These are phyloP conservation scores for Apiospora saccharicola DNA, from an alignment of 2,329 filamentous ascomycete genomes.

Conservation along the genomic window DNA sequence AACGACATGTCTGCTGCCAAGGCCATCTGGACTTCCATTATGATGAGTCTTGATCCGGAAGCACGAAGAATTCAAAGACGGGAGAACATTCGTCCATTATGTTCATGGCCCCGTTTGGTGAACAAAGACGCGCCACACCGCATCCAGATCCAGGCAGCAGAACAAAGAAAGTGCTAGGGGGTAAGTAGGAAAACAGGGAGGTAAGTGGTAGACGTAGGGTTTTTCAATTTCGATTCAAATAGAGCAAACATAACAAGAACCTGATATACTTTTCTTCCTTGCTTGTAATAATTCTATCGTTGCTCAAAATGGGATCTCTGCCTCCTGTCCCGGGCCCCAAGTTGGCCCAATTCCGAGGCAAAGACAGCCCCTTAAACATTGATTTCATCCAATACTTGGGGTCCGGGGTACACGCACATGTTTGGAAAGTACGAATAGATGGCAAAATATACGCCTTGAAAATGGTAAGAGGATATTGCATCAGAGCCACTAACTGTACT, in stretches of 20 bases:
- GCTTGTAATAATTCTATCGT: background rate
- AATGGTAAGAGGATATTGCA: slow-evolving; percentile 22
- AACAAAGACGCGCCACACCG: background rate
- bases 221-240: background rate
- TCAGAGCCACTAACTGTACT: too few species aligned
- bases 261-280: background rate
- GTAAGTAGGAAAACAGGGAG: background rate
- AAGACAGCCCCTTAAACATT: background rate
- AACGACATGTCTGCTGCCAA: background rate
- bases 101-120: background rate
- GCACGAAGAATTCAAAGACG: background rate
- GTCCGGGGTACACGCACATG: slow-evolving; percentile 17
- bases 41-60: background rate
- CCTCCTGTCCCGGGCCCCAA: slow-evolving; percentile 24
- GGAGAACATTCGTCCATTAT: background rate
- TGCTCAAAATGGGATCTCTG: slow-evolving; percentile 4
- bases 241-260: background rate
- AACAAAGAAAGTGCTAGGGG: background rate
- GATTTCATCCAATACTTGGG: slow-evolving; percentile 24
- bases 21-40: background rate
- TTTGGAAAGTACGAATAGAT: slow-evolving; percentile 29
- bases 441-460: slow-evolving; percentile 24
- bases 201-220: background rate
- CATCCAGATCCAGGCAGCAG: background rate
- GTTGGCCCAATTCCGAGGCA: slow-evolving; percentile 15